Evolutionary conservation across 2,329 filamentous ascomycete species (phyloP).

Genomic region (Penicillium decumbens): DNA sequence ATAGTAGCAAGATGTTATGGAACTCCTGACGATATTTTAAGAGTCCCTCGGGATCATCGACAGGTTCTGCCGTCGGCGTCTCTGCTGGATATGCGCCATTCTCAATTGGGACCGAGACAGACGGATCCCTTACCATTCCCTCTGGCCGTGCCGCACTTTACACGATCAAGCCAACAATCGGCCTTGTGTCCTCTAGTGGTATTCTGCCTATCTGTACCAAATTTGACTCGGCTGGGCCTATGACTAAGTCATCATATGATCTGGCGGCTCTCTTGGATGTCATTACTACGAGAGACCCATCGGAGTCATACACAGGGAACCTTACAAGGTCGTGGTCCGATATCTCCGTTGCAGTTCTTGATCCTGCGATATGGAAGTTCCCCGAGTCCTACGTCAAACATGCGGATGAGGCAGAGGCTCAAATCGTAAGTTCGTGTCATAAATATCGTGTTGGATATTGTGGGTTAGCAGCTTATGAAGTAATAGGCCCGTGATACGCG

Average conservation of each 20-base stretch:
- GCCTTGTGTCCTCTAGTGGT: constrained; percentile 27
- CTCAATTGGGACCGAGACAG: constrained; percentile 34
- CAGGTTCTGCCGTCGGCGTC: constrained; percentile 32
- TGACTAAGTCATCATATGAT: constrained; percentile 13
- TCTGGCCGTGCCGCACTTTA: constrained; percentile 31
- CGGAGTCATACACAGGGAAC: constrained; percentile 2
- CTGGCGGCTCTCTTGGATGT: constrained; percentile 12
- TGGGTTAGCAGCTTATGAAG: background rate
- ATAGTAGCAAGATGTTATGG: background rate
- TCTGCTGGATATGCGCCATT: constrained; percentile 32
- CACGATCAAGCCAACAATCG: constrained; percentile 32
- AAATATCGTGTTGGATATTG: too few relatives aligned
- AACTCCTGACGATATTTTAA: background rate
- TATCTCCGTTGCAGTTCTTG: constrained; percentile 7
- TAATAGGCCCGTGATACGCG: constrained; percentile 2
- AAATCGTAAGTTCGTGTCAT: constrained; percentile 6
- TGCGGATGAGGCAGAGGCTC: constrained; percentile 3
- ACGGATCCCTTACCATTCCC: constrained; percentile 32
- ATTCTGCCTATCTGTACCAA: constrained; percentile 25
- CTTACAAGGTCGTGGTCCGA: constrained; percentile 10
- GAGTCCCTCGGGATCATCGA: constrained; percentile 32
- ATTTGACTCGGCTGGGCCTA: constrained; percentile 13
- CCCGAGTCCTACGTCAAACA: background rate
- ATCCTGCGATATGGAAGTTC: constrained; percentile 8
- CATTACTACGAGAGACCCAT: background rate